A percentile compares a stretch with the other conserved stretches of the same genome.
Conservation (phyloP, 2,329 filamentous ascomycete species). For the Waltergamsia citrina region DNA sequence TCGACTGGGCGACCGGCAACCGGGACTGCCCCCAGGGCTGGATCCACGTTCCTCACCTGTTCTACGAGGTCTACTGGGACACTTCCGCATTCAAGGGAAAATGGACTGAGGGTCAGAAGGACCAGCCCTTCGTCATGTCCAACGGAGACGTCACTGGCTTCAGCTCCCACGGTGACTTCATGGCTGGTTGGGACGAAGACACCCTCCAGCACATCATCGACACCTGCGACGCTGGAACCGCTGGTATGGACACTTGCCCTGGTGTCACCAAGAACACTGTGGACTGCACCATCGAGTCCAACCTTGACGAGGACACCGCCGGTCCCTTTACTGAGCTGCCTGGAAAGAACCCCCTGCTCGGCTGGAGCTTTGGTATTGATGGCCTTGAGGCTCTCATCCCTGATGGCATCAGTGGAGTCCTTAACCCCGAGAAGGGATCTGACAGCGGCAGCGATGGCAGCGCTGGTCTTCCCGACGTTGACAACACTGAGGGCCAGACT, state of each 20-base stretch:
- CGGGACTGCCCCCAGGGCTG: conserved; percentile 47
- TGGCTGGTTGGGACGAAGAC: conserved; percentile 60
- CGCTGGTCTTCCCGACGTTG: conserved; percentile 3
- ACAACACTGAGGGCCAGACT: conserved; percentile 1
- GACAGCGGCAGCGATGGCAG: too few species aligned
- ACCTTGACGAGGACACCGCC: conserved; percentile 33
- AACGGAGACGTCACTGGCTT: conserved; percentile 64
- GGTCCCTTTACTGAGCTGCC: conserved; percentile 39
- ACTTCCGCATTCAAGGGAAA: conserved; percentile 40
- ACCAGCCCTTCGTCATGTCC: conserved; percentile 57
- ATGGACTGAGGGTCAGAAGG: conserved; percentile 41
- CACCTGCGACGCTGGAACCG: conserved; percentile 50
- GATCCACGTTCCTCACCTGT: conserved; percentile 46
- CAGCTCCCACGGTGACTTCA: conserved; percentile 63
- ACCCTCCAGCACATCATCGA: conserved; percentile 59
- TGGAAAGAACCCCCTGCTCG: conserved; percentile 43
- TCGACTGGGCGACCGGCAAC: conserved; percentile 26
- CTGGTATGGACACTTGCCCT: conserved; percentile 54
- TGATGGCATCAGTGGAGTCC: neutral
- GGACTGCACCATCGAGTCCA: conserved; percentile 40
- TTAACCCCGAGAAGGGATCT: neutral
- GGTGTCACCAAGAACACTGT: conserved; percentile 44
- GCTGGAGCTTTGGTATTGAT: conserved; percentile 10
- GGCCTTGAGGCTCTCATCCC: neutral
- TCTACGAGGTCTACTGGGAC: conserved; percentile 53